Evolutionary conservation across 352 stramenopile species (phyloP).

Genomic region (Phytophthora litchii): DNA sequence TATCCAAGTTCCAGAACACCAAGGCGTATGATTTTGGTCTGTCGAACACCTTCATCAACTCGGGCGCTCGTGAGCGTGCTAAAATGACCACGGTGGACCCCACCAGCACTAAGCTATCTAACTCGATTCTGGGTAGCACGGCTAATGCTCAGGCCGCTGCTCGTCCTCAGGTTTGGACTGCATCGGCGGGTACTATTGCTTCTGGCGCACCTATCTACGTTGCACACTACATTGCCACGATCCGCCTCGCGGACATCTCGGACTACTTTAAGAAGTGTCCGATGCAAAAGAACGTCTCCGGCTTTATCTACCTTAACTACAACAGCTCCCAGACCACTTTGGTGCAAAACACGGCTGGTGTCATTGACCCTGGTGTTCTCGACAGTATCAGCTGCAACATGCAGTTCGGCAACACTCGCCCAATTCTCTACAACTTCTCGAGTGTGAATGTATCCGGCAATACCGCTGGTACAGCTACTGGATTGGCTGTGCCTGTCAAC

Average conservation of each 20-base stretch:
- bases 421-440: background rate
- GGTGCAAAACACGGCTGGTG: background rate
- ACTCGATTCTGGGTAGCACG: background rate
- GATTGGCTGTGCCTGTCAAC: background rate
- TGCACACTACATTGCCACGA: conserved; percentile 10
- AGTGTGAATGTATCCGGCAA: background rate
- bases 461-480: background rate
- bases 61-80: background rate
- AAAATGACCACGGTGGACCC: background rate
- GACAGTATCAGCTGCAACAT: conserved; percentile 2
- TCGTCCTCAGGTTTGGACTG: conserved; percentile 1
- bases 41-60: background rate
- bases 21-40: conserved; percentile 4
- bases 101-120: background rate
- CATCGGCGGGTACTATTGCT: background rate
- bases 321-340: background rate
- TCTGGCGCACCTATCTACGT: conserved; percentile 1
- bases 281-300: conserved; percentile 13
- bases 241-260: background rate
- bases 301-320: conserved; percentile 10
- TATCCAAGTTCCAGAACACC: background rate
- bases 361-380: background rate
- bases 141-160: conserved; percentile 7
- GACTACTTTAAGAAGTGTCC: background rate
- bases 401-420: conserved; percentile 14